Evolutionary conservation across 257 asterid genomes (phyloP), one percentile per base, ranked within the genome.

Genomic region (Plantago major): DNA sequence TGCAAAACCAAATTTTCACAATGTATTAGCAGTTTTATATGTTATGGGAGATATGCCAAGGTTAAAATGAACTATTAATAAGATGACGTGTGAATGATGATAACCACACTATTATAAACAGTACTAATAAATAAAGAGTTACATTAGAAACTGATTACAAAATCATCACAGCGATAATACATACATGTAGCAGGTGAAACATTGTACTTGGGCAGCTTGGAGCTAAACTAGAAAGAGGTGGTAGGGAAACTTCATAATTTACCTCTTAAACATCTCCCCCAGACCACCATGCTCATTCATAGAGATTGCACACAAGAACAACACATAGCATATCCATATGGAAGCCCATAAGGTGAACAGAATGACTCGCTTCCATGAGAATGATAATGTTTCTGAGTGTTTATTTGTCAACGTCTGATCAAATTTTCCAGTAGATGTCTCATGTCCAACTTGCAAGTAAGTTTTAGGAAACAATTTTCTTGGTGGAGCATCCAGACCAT

Each of bases 401-500:
- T 74, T 76, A 46, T 26, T 67, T 63, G 73, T 44, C 55, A 51
- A 42, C 30, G 80, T 48, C 64, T 70, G 58, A 56, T 67, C 69
- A 56, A 57, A 67, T 58, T 28, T 68, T 51, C 68, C 79, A 42
- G 68, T 64, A 61, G 84, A 59, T 64, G 68, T 71, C 58, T 55
- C 71, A 50, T 58, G 75, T 56, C 74, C 83, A 73, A 42, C 74
- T 81, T 22, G 62, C 42, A 74, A 64, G 59, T 73, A 69, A 65
- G 58, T 74, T 62, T 57, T 82, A 64, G 48, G 55, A 78, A 85
- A 80, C 75, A 84, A 67, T 73, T 89, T 87, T 70, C 81, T 78
- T 30, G 94, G 97, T 40, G 94, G 93, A 51, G 84, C 87, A 82
- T 93, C 99, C 51, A 83, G 82, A 64, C 99, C 96, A 68, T 77